Percentiles rank a stretch among this genome's conserved stretches.
phyloP scores from a whole-genome alignment of 305 asterid genomes.

The Fraxinus nigra region DNA sequence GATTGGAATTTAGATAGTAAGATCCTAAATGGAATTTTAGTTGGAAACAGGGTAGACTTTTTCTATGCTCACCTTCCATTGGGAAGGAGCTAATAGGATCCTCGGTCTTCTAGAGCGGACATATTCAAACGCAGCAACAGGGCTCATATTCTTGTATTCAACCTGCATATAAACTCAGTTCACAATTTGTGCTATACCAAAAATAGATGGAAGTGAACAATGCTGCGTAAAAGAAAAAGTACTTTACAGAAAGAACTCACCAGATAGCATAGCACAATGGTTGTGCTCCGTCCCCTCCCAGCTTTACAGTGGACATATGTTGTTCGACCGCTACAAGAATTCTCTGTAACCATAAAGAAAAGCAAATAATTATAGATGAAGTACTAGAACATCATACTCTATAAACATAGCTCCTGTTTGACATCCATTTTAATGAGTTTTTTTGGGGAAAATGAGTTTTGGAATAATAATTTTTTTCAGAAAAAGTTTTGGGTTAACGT shows the following conservation, averaged over 20 bases:
- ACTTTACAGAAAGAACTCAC: constrained; percentile 29
- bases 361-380: constrained; percentile 13
- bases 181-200: neutral
- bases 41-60: neutral
- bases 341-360: constrained; percentile 39
- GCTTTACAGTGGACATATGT: constrained; percentile 55
- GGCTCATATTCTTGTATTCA: constrained; percentile 78
- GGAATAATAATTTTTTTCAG: no score
- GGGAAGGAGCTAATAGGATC: constrained; percentile 77
- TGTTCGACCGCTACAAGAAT: constrained; percentile 50
- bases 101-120: constrained; percentile 86
- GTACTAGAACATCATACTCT: neutral
- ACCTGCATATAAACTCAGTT: constrained; percentile 46
- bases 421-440: no score
- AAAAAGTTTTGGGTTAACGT: no score
- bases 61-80: constrained; percentile 62
- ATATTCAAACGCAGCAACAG: constrained; percentile 70
- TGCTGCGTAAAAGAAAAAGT: neutral
- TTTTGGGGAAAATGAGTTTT: no score
- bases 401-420: neutral
- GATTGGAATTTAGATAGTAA: neutral
- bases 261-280: constrained; percentile 55
- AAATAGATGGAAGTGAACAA: neutral
- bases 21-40: neutral
- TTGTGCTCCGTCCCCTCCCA: constrained; percentile 57